Evolutionary conservation across 1,284 basidiomycete species (phyloP), one percentile per base, ranked within the genome.

Genomic region (Fereydounia khargensis): DNA sequence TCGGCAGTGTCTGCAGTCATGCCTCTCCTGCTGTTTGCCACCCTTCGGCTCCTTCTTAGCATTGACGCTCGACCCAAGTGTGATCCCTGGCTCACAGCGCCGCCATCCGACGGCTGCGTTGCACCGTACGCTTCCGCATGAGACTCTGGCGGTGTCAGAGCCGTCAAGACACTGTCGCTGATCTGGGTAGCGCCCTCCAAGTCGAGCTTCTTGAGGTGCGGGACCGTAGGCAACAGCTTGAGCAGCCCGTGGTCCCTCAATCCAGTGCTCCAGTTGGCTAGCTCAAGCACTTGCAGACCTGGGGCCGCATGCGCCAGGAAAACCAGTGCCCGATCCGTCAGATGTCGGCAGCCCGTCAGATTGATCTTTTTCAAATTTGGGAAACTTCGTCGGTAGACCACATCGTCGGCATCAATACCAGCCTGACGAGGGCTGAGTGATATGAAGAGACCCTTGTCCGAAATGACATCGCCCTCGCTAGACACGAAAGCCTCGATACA

Each of bases 121-220:
- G 31, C 35, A 3, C 57, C 57, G 19, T 51, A 55, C 6, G 52
- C 57, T 31, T 60, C 52, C 11, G 47, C 47, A 16, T 55, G 52
- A 11, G 57, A 55, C 22, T 55, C 48, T 1, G 86, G 86, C 14
- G 67, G 67, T 1, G 86, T 88, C 33, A 94, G 77, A 1, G 80
- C 79, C 13, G 79, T 77, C 17, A 95, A 73, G 13, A 91, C 81
- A 0, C 79, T 78, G 74, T 95, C 89, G 1, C 83, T 85, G 40
- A 94, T 83, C 19, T 86, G 83, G 13, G 77, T 78, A 3, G 88
- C 88, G 52, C 88, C 86, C 72, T 95, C 92, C 23, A 96, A 78
- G 71, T 96, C 92, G 33, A 96, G 76, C 41, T 82, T 83, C 40
- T 84, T 80, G 38, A 96, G 83, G 47, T 80, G 73, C 0, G 87